Conservation (phyloP, 2,329 filamentous ascomycete species). For the Volutella citrinella region DNA sequence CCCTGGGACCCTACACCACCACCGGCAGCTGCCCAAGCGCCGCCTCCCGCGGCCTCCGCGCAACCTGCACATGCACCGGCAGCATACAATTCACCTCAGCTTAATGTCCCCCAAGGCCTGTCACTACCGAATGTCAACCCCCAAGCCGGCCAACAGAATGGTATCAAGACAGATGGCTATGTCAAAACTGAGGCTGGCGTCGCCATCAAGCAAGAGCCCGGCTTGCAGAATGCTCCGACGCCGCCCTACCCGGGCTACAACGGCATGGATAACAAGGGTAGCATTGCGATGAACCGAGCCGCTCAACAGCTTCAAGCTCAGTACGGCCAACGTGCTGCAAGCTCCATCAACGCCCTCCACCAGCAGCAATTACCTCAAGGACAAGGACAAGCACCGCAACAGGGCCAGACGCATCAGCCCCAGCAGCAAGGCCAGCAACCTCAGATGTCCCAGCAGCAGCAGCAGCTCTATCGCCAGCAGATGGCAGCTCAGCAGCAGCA, state of each 20-base stretch:
- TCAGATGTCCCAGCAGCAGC: slow-evolving; percentile 21
- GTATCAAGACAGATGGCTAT: slow-evolving; percentile 40
- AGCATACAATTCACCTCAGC: slow-evolving; percentile 28
- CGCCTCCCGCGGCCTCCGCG: slow-evolving; percentile 21
- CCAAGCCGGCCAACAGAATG: slow-evolving; percentile 29
- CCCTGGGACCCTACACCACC: slow-evolving; percentile 90
- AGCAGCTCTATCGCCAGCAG: slow-evolving; percentile 32
- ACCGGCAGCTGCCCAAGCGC: slow-evolving; percentile 33
- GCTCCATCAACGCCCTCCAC: slow-evolving; percentile 63
- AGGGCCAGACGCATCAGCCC: slow-evolving; percentile 25
- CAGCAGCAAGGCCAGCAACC: slow-evolving; percentile 30
- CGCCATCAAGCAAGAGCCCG: slow-evolving; percentile 44
- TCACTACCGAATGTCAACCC: slow-evolving; percentile 29
- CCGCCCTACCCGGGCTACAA: slow-evolving; percentile 32
- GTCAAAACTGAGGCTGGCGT: slow-evolving; percentile 48
- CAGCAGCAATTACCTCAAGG: slow-evolving; percentile 27
- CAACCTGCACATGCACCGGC: slow-evolving; percentile 27
- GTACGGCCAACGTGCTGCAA: slow-evolving; percentile 62
- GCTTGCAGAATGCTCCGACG: slow-evolving; percentile 29
- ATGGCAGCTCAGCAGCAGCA: slow-evolving; percentile 27
- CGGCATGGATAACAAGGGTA: slow-evolving; percentile 32
- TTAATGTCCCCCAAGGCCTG: slow-evolving; percentile 21
- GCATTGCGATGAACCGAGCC: slow-evolving; percentile 52
- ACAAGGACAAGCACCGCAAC: slow-evolving; percentile 26
- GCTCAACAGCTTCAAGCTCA: slow-evolving; percentile 54